These are phyloP conservation scores for Dentipellis fragilis DNA, from an alignment of 768 basidiomycete species.

Conservation along the genomic window DNA sequence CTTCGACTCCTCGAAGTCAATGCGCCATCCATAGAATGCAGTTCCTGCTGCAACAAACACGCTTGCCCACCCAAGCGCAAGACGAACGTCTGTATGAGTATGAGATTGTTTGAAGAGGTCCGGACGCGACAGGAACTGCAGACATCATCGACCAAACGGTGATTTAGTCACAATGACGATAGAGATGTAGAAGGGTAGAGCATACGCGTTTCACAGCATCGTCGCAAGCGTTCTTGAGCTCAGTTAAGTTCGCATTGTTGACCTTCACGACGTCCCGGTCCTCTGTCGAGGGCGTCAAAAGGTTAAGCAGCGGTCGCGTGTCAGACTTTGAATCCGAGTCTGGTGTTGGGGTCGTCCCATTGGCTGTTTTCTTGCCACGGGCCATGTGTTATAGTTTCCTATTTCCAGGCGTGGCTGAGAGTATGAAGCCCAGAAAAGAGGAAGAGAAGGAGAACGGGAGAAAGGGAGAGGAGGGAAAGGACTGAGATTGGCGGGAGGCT, in stretches of 20 bases:
- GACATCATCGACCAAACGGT: background rate
- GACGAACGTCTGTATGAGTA: constrained; percentile 80
- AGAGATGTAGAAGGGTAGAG: constrained; percentile 8
- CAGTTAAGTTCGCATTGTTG: constrained; percentile 39
- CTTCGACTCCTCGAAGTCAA: constrained; percentile 87
- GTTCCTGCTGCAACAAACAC: constrained; percentile 76
- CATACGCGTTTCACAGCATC: constrained; percentile 84
- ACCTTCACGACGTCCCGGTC: constrained; percentile 32
- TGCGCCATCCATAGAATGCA: constrained; percentile 76
- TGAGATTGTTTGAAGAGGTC: constrained; percentile 81
- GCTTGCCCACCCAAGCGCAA: constrained; percentile 79
- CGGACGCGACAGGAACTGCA: constrained; percentile 72
- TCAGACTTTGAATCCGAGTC: constrained; percentile 5
- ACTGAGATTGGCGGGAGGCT: background rate
- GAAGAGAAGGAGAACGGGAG: background rate
- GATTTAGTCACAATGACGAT: background rate
- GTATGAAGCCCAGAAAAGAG: background rate
- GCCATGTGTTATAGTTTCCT: background rate
- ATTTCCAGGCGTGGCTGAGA: background rate
- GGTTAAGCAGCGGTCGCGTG: constrained; percentile 3
- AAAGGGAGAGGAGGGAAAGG: background rate
- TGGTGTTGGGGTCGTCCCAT: constrained; percentile 8
- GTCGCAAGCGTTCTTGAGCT: constrained; percentile 55
- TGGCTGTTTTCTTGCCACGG: constrained; percentile 12
- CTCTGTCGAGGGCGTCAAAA: constrained; percentile 14